Base-by-base conservation (phyloP, 108 stramenopile genomes). In the Skeletonema potamos region DNA sequence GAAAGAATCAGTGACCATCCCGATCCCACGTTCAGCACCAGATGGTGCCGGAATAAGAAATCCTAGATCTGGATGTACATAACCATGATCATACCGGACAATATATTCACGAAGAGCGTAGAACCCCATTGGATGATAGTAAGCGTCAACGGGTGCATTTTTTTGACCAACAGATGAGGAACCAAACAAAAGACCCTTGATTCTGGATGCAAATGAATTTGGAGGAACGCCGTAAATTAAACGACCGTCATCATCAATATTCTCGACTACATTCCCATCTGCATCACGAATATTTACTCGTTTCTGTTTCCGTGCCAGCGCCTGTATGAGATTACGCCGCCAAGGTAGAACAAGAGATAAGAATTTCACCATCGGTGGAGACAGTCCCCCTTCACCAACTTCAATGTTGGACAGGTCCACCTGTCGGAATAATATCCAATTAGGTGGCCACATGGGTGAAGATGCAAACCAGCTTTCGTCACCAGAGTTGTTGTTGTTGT, bases 31-130 rank as follows among this genome's bases (percentile, higher is more conserved):
- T 6, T 77, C 70, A 11, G 93, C 89, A 24, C 93, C 61, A 18
- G 70, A 82, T 18, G 93, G 93, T 9, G 93, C 93, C 15, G 93
- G 90, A 17, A 83, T 58, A 28, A 92, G 58, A 28, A 94, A 75
- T 2, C 93, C 93, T 57, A 94, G 71, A 74, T 94, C 93, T 15
- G 93, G 90, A 72, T 94, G 90, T 3, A 94, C 93, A 68, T 71
- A 94, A 44, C 93, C 93, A 17, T 81, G 81, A 20, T 83, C 76
- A 63, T 86, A 88, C 54, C 93, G 70, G 36, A 90, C 57, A 9
- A 94, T 64, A 26, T 89, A 83, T 77, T 94, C 92, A 28, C 89
- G 74, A 28, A 94, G 56, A 6, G 82, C 81, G 18, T 83, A 72
- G 67, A 84, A 94, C 13, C 87, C 76, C 54, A 73, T 82, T 12